Evolutionary conservation across 345 rosid genomes (phyloP), one percentile per base, ranked within the genome.

Genomic region (Limnanthes douglasii): DNA sequence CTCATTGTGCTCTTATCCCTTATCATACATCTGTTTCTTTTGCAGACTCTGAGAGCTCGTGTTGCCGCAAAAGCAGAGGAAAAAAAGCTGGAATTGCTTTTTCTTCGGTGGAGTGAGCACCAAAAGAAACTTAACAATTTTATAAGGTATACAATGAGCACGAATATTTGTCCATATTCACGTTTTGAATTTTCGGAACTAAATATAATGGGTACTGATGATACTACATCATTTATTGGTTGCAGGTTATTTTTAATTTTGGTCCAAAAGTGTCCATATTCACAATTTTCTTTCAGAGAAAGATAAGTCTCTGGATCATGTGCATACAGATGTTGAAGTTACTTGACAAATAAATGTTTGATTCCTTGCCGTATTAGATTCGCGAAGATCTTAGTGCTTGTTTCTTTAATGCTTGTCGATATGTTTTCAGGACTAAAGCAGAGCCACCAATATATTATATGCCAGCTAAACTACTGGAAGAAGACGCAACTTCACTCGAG

Each of bases 251-350:
- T 75, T 84, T 84, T 78, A 70, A 66, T 69, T 88, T 75, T 73
- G 86, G 98, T 90, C 94, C 76, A 69, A 70, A 74, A 77, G 96
- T 84, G 70, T 90, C 79, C 86, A 77, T 80, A 80, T 80, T 80
- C 85, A 77, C 86, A 83, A 68, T 84, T 80, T 79, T 80, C 64
- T 76, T n/a, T 73, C 73, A 69, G 69, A 64, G 78, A 51, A 73
- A 79, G 88, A 84, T 88, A 84, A 90, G 98, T 90, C 79, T 84
- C 79, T 45, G 39, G 37, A 75, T 72, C 77, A 70, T 50, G 78
- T 73, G 68, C 59, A 73, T 59, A 60, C 59, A 56, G 59, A 64
- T 64, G 68, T 60, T 72, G 66, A 57, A 54, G 56, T 51, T 59
- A 54, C 50, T 43, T 46, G 38, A 60, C 34, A 39, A 43, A 37